Evolutionary conservation across 805 yeast species (phyloP).

Genomic region (Vanderwaltozyma polyspora): DNA sequence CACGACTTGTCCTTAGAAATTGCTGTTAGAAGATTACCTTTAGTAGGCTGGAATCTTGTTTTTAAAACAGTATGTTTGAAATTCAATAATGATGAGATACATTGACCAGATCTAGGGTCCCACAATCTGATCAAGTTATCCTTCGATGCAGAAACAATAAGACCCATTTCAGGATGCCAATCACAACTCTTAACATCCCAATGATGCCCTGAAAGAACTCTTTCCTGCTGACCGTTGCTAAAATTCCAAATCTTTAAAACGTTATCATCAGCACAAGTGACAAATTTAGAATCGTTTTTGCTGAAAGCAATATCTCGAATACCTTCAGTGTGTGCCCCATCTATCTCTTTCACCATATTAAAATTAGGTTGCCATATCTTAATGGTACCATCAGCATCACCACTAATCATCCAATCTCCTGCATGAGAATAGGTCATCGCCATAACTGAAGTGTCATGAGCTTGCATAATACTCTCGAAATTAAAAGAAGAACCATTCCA

Average conservation of each 20-base stretch:
- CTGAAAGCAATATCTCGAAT: slow-evolving; percentile 81
- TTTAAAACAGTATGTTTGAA: slow-evolving; percentile 90
- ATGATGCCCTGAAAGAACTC: slow-evolving; percentile 78
- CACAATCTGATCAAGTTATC: slow-evolving; percentile 88
- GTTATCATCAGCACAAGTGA: slow-evolving; percentile 91
- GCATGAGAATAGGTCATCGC: slow-evolving; percentile 73
- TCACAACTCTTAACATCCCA: slow-evolving; percentile 98
- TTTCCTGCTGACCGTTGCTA: slow-evolving; percentile 75
- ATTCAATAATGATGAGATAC: slow-evolving; percentile 75
- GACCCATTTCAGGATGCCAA: slow-evolving; percentile 88
- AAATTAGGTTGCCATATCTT: slow-evolving; percentile 98
- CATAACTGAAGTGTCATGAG: slow-evolving; percentile 85
- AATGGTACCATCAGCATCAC: slow-evolving; percentile 83
- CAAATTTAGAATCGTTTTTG: slow-evolving; percentile 83
- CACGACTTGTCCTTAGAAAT: slow-evolving; percentile 83
- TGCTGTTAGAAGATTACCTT: slow-evolving; percentile 71
- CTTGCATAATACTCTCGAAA: slow-evolving; percentile 96
- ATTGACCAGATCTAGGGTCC: slow-evolving; percentile 81
- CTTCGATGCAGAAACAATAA: slow-evolving; percentile 86
- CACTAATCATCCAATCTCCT: slow-evolving; percentile 90
- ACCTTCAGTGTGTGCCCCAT: slow-evolving; percentile 46
- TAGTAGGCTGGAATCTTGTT: slow-evolving; percentile 69
- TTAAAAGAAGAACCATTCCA: slow-evolving; percentile 96
- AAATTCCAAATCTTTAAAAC: slow-evolving; percentile 90
- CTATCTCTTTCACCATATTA: slow-evolving; percentile 79